These are phyloP conservation scores for Eucommia ulmoides DNA, from an alignment of 257 asterid species.

Conservation along the genomic window DNA sequence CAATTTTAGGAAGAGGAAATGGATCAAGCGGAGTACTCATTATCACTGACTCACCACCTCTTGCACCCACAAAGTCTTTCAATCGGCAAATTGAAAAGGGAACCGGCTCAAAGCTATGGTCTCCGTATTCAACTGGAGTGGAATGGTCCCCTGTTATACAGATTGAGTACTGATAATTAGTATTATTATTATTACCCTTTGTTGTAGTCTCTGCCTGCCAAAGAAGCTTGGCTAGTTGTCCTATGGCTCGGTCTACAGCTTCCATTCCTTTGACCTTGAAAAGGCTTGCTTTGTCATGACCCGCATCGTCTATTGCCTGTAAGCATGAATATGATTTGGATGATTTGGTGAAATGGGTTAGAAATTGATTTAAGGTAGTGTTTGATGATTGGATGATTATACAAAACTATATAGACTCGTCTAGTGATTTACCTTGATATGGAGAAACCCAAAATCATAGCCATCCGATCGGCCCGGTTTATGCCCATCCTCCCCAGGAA, in stretches of 20 bases:
- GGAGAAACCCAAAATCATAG: conserved; percentile 94
- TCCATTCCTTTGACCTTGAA: conserved; percentile 90
- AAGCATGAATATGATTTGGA: neutral
- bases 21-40: conserved; percentile 60
- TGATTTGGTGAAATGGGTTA: too few relatives aligned
- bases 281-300: conserved; percentile 90
- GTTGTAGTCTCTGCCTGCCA: conserved; percentile 72
- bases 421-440: conserved; percentile 86
- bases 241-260: conserved; percentile 86
- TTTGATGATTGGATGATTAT: too few relatives aligned
- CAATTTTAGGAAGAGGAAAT: conserved; percentile 64
- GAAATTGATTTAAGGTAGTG: too few relatives aligned
- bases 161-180: conserved; percentile 57
- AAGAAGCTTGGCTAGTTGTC: conserved; percentile 79
- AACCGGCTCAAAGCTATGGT: conserved; percentile 98
- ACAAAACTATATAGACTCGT: too few relatives aligned
- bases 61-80: conserved; percentile 63
- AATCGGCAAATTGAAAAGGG: conserved; percentile 74
- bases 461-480: conserved; percentile 70
- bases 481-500: conserved; percentile 86
- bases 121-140: conserved; percentile 98
- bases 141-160: conserved; percentile 96
- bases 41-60: conserved; percentile 58
- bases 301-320: conserved; percentile 98
- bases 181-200: too few relatives aligned